Percentiles rank a stretch among this genome's conserved stretches.
Evolutionary conservation across 1,284 basidiomycete genomes (phyloP).

Genomic region (Microbotryomycetes sp.): DNA sequence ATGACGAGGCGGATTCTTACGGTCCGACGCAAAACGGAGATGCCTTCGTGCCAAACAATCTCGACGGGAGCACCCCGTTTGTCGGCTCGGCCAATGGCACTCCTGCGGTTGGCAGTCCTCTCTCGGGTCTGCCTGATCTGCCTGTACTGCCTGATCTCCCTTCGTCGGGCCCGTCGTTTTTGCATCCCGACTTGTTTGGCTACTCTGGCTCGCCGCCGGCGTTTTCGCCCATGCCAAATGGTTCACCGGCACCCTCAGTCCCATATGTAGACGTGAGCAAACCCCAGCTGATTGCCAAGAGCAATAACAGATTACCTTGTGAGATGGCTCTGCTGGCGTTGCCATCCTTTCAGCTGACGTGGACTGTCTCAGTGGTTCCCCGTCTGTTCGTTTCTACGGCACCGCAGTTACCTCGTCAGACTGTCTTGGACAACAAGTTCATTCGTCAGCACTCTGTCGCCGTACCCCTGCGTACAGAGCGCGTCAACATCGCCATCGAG

Average conservation of each 20-base stretch:
- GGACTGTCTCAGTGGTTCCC: background rate
- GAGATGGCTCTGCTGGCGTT: background rate
- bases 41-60: background rate
- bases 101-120: background rate
- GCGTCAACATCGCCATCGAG: background rate
- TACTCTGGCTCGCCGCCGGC: background rate
- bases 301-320: background rate
- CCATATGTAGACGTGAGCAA: background rate
- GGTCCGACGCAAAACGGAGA: background rate
- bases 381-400: background rate
- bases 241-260: background rate
- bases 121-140: background rate
- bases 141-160: background rate
- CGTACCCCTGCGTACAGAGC: background rate
- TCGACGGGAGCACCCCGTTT: background rate
- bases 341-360: background rate
- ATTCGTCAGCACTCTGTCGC: background rate
- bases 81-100: background rate
- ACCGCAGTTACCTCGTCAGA: background rate
- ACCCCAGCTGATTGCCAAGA: constrained; percentile 6
- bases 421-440: background rate
- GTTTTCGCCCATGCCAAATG: background rate
- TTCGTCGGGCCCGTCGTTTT: background rate
- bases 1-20: background rate
- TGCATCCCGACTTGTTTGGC: background rate